These are phyloP conservation scores for Elaeis oleifera DNA, from an alignment of 202 grass and related monocot genomes.

Conservation along the genomic window DNA sequence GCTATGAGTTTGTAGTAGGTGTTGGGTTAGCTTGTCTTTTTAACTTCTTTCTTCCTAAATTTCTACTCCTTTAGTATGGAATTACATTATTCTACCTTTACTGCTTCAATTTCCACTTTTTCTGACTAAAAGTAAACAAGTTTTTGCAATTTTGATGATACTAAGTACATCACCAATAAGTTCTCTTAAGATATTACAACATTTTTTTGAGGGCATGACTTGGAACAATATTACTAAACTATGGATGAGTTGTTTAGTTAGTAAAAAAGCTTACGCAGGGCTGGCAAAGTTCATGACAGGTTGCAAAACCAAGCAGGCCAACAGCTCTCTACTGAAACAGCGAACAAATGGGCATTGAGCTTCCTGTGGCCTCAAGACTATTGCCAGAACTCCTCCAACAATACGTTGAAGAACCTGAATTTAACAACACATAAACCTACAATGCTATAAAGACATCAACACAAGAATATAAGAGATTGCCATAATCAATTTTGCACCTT, in stretches of 20 bases:
- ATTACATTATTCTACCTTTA: no score
- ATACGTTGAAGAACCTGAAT: constrained; percentile 90
- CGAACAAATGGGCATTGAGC: constrained; percentile 75
- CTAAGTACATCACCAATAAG: no score
- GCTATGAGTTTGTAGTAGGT: no score
- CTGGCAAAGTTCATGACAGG: constrained; percentile 89
- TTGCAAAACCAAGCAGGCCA: constrained; percentile 80
- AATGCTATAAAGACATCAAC: constrained; percentile 19
- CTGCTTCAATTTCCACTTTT: no score
- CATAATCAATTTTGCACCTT: constrained; percentile 37
- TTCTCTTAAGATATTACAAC: no score
- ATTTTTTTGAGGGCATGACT: no score
- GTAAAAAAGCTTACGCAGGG: constrained; percentile 54
- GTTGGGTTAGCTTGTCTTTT: no score
- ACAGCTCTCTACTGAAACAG: constrained; percentile 76
- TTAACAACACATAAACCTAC: constrained; percentile 25
- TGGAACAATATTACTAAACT: constrained; percentile 21
- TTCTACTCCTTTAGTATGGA: no score
- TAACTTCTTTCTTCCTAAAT: no score
- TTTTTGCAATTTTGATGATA: no score
- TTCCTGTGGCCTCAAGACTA: constrained; percentile 84
- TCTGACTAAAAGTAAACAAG: no score
- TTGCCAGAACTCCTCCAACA: constrained; percentile 69
- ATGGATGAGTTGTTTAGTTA: constrained; percentile 12
- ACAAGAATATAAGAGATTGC: neutral